Base-by-base conservation (phyloP, 1,284 basidiomycete genomes). In the Ustilago trichophora region DNA sequence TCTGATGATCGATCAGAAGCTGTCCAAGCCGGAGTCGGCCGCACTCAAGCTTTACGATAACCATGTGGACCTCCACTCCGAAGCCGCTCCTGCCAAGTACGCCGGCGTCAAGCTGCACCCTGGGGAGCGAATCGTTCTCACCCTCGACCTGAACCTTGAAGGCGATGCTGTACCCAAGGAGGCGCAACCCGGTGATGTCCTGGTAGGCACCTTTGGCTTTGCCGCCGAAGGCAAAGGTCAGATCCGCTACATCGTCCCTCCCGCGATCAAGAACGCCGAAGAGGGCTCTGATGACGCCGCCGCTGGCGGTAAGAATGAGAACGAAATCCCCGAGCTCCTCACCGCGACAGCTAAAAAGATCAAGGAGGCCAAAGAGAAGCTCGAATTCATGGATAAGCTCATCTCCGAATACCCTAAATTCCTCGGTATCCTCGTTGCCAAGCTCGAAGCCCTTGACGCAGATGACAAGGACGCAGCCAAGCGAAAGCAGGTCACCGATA, bases 101-200 rank as follows among this genome's bases (percentile, higher is more conserved):
- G 63, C 71, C 9, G 67, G 63, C 18, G 33, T 81, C 35, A 82
- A 82, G 70, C 59, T 82, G 33, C 72, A 72, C 15, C 73, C 71
- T 5, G 81, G 81, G 13, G 75, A 82, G 68, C 54, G 69, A 4
- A 74, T 75, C 21, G 69, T 77, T 24, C 42, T 81, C 18, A 74
- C 71, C 18, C 51, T 82, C 22, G 69, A 77, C 34, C 62, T 79
- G 31, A 73, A 77, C 49, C 64, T 82, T n/a, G 66, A 76, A 34
- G 77, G 74, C 24, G 81, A 82, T 35, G 53, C 57, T 6, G 60
- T 80, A 38, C 80, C 80, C 34, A 80, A 80, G 49, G 77, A 76
- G 50, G 78, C 74, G 12, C 66, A 73, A 56, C 56, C 74, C 0
- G 81, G 81, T 12, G 81, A 82, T 46, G 36, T 82, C 10, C 60